phyloP scores from a whole-genome alignment of 2,329 filamentous ascomycete species.

The Pseudonectria foliicola region DNA sequence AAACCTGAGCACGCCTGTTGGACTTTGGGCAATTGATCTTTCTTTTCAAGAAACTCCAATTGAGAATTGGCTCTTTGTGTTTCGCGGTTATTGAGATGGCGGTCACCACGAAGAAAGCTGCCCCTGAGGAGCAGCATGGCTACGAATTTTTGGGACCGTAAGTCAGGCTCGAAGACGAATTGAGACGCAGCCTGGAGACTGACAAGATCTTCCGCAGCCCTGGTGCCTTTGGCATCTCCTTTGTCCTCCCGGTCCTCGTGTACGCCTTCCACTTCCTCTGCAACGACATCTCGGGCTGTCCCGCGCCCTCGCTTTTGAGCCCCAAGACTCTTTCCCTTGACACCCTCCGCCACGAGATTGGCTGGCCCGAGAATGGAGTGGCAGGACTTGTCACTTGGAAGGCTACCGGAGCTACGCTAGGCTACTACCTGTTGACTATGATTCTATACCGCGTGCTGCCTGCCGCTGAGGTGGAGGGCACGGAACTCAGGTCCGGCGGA shows the following conservation, averaged over 20 bases:
- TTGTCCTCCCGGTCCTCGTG: constrained; percentile 71
- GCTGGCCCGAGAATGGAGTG: constrained; percentile 69
- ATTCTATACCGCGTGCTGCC: constrained; percentile 72
- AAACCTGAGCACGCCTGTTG: too few species aligned
- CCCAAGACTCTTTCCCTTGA: constrained; percentile 65
- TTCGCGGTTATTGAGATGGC: too few species aligned
- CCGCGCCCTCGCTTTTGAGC: constrained; percentile 69
- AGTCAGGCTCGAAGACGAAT: constrained; percentile 14
- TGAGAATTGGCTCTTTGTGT: too few species aligned
- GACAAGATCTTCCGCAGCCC: constrained; percentile 43
- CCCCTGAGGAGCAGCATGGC: constrained; percentile 29
- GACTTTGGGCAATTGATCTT: too few species aligned
- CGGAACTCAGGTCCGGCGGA: constrained; percentile 61
- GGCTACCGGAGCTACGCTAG: constrained; percentile 62
- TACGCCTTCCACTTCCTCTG: constrained; percentile 79
- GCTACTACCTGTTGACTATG: constrained; percentile 71
- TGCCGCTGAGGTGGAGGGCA: constrained; percentile 63
- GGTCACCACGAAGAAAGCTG: constrained; percentile 3
- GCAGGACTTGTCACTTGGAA: constrained; percentile 62
- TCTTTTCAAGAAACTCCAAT: too few species aligned
- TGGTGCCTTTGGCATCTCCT: constrained; percentile 70
- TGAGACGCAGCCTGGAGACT: not conserved
- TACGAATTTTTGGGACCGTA: constrained; percentile 49
- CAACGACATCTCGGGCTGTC: constrained; percentile 90
- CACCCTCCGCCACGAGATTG: constrained; percentile 69